Base-by-base conservation (phyloP, 352 stramenopile genomes). In the Phytopythium montanum region DNA sequence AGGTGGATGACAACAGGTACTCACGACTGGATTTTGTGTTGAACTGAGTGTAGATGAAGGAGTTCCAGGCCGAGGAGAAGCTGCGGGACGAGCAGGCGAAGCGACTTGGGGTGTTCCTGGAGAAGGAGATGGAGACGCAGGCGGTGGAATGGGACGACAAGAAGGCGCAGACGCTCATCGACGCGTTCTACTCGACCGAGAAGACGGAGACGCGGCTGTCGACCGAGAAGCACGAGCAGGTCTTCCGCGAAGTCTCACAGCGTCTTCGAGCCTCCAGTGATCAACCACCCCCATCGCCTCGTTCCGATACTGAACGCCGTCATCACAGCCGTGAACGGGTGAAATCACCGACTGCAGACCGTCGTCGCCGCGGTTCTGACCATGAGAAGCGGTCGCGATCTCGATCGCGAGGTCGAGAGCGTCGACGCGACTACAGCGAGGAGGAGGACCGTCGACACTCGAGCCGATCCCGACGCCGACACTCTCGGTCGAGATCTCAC, bases 61-160 rank as follows among this genome's bases (percentile, higher is more conserved):
- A 79, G 34, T 72, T 66, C 21, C 72, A 76, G 29, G 68, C 63
- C 5, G 64, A 81, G 33, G 65, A 68, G 42, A 55, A 68, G 2
- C 70, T 72, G 36, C 57, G 65, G 8, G 61, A 73, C 51, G 66
- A 64, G 23, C 62, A 72, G 38, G 59, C 72, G 34, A 60, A 76
- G n/a, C 58, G 63, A n/a, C 51, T 75, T 19, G 59, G 61, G 0
- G 70, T 62, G 42, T 79, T 72, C 14, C 41, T 82, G 2, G 64
- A 72, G 31, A 52, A 76, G 34, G 60, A 71, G 28, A 46, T 85
- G 28, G 41, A 54, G 42, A 57, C 28, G 26, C 39, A 50, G 16
- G 61, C 61, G 26, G 23, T 65, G 13, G 56, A 34, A 12, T 73
- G 65, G 68, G 62, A 70, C 28, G 70, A 48, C 19, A 46, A 66